Evolutionary conservation across 106 monocot species (phyloP).

Genomic region (Chionographis japonica): DNA sequence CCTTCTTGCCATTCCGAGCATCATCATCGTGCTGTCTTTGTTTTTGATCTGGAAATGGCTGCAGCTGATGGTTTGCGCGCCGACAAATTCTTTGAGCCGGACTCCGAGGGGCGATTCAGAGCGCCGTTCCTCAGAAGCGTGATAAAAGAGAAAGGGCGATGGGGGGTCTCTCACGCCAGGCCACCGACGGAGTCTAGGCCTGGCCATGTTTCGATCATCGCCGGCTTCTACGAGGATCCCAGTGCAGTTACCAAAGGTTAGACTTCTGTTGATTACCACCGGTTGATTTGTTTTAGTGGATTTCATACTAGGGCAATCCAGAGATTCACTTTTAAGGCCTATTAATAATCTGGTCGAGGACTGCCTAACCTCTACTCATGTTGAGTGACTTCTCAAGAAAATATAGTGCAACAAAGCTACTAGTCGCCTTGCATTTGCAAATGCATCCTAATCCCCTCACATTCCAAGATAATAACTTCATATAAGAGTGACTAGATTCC

Average conservation of each 20-base stretch:
- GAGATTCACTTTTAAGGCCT: too few relatives aligned
- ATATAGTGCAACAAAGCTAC: too few relatives aligned
- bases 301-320: too few relatives aligned
- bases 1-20: not conserved
- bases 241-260: constrained; percentile 89
- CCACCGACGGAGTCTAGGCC: constrained; percentile 95
- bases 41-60: constrained; percentile 4
- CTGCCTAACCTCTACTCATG: too few relatives aligned
- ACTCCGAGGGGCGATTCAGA: constrained; percentile 55
- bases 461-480: too few relatives aligned
- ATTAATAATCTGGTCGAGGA: too few relatives aligned
- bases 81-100: constrained; percentile 85
- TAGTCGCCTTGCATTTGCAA: too few relatives aligned
- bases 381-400: too few relatives aligned
- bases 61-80: constrained; percentile 87
- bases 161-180: constrained; percentile 89
- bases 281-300: not conserved
- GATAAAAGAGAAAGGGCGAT: constrained; percentile 69
- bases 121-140: constrained; percentile 72
- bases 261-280: too few relatives aligned
- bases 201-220: constrained; percentile 78
- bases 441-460: too few relatives aligned
- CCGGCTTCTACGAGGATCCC: constrained; percentile 93
- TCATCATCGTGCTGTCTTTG: not conserved
- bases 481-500: too few relatives aligned